Conservation (phyloP, 2,329 filamentous ascomycete species). For the Xylariomycetidae sp. region DNA sequence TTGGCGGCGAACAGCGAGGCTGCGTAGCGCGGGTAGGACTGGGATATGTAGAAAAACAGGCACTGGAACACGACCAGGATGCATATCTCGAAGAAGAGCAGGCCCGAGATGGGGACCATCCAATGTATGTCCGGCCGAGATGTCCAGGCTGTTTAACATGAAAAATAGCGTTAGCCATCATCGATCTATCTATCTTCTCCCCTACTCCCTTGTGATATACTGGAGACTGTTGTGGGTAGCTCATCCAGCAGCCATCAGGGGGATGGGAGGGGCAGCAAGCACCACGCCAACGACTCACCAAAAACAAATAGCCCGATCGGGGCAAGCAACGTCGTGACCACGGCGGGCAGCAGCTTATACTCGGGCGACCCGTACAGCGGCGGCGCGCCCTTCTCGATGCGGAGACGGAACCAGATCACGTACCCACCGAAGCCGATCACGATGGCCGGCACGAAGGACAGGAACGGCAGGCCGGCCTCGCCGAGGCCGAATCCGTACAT, state of each 20-base stretch:
- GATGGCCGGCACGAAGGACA: constrained; percentile 35
- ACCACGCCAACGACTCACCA: constrained; percentile 6
- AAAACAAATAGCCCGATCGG: constrained; percentile 36
- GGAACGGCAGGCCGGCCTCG: constrained; percentile 36
- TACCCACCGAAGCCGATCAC: constrained; percentile 31
- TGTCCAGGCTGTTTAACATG: constrained; percentile 27
- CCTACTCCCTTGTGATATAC: no score
- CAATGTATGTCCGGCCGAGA: constrained; percentile 20
- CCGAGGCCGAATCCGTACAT: constrained; percentile 41
- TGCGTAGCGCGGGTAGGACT: constrained; percentile 15
- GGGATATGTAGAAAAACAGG: constrained; percentile 33
- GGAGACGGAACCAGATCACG: constrained; percentile 29
- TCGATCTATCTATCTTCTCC: no score
- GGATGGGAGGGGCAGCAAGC: neutral
- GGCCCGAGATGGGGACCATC: constrained; percentile 33
- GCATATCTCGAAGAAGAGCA: constrained; percentile 28
- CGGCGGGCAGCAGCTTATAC: constrained; percentile 27
- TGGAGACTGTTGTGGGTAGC: no score
- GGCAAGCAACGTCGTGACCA: constrained; percentile 29
- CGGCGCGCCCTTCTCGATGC: constrained; percentile 12
- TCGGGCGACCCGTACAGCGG: constrained; percentile 15
- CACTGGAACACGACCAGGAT: constrained; percentile 24
- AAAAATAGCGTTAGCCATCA: no score
- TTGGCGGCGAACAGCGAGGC: constrained; percentile 17
- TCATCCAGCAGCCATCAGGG: no score